Conservation (phyloP, 305 asterid genomes). For the Fraxinus angustifolia region DNA sequence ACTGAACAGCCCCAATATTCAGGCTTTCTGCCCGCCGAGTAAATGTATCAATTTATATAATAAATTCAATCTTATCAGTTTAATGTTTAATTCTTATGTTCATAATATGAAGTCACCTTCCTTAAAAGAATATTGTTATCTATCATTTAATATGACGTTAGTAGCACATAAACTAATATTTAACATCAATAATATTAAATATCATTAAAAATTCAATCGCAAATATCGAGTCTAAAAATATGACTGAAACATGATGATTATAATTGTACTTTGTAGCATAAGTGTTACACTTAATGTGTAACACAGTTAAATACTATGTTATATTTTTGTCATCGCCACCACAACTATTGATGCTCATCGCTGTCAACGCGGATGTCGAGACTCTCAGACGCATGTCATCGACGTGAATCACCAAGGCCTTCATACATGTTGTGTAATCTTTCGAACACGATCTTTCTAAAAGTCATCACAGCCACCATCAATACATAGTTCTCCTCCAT, state of each 20-base stretch:
- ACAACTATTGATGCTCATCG: too few species aligned
- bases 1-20: neutral
- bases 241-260: too few species aligned
- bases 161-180: too few species aligned
- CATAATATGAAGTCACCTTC: neutral
- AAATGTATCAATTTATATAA: neutral
- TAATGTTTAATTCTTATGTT: neutral
- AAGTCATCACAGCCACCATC: too few species aligned
- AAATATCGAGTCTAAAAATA: too few species aligned
- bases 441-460: too few species aligned
- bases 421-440: neutral
- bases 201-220: too few species aligned
- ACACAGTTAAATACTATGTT: neutral
- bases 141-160: too few species aligned
- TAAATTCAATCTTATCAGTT: neutral
- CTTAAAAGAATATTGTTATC: neutral
- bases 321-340: neutral
- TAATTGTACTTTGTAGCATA: neutral
- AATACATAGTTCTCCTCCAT: neutral
- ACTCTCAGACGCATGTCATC: too few species aligned
- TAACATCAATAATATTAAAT: too few species aligned
- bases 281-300: too few species aligned
- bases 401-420: neutral
- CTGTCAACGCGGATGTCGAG: too few species aligned
- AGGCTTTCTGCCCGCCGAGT: neutral